phyloP scores from a whole-genome alignment of 768 basidiomycete species.

The Rhizopogon vinicolor region DNA sequence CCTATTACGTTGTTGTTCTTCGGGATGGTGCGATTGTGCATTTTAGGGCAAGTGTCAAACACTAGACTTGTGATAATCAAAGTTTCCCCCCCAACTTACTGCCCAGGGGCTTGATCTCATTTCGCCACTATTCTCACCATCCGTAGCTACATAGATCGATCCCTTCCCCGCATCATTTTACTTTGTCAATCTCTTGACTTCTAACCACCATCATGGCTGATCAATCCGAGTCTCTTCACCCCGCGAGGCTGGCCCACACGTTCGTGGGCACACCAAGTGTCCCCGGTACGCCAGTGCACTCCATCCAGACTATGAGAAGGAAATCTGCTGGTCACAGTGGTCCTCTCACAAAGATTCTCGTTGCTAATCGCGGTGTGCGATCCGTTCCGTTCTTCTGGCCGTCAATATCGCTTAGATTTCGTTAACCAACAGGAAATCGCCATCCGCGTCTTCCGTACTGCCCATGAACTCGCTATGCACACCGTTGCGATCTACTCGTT shows the following conservation, averaged over 20 bases:
- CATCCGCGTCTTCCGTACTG: slow-evolving; percentile 95
- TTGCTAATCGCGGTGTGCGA: slow-evolving; percentile 87
- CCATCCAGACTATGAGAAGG: slow-evolving; percentile 86
- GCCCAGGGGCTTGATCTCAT: background rate
- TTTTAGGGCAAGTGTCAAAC: background rate
- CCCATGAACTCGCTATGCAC: slow-evolving; percentile 98
- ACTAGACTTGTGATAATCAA: slow-evolving; percentile 3
- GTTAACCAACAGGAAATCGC: slow-evolving; percentile 82
- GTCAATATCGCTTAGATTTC: slow-evolving; percentile 1
- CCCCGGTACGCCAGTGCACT: slow-evolving; percentile 84
- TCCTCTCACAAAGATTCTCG: slow-evolving; percentile 86
- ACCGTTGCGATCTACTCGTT: slow-evolving; percentile 98
- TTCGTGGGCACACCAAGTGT: slow-evolving; percentile 73
- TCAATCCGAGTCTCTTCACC: slow-evolving; percentile 46
- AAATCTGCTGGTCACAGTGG: slow-evolving; percentile 90
- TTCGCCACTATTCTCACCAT: background rate
- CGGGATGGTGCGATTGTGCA: background rate
- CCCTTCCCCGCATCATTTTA: slow-evolving; percentile 1
- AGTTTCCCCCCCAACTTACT: background rate
- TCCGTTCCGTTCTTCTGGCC: slow-evolving; percentile 4
- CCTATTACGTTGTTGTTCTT: background rate
- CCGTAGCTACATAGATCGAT: background rate
- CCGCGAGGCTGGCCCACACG: slow-evolving; percentile 66
- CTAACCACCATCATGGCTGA: slow-evolving; percentile 21
- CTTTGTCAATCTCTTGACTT: slow-evolving; percentile 6